Conservation (phyloP, 179 eudicot genomes). For the Amaranthus tricolor region DNA sequence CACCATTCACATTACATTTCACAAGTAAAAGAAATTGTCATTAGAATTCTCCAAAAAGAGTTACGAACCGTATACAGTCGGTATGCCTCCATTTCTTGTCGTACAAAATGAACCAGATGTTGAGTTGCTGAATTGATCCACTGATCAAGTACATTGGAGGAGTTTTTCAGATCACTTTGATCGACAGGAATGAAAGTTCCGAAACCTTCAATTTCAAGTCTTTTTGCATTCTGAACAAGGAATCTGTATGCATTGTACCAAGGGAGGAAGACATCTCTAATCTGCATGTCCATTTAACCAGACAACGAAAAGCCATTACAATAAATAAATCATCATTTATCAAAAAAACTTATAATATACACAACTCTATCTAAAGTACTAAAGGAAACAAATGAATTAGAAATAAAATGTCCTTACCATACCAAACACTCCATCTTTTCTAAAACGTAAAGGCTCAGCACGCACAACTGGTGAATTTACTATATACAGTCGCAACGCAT, state of each 20-base stretch:
- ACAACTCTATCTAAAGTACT: not conserved
- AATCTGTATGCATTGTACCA: conserved; percentile 99
- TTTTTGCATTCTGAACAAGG: conserved; percentile 93
- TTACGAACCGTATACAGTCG: conserved; percentile 77
- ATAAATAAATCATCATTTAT: conserved; percentile 1
- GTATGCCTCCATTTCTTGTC: conserved; percentile 95
- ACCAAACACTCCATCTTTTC: conserved; percentile 90
- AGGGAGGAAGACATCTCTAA: conserved; percentile 92
- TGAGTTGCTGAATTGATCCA: conserved; percentile 98
- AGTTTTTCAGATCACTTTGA: conserved; percentile 48
- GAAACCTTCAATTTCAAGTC: conserved; percentile 88
- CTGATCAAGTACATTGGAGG: conserved; percentile 98
- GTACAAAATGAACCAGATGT: conserved; percentile 88
- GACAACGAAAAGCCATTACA: not conserved
- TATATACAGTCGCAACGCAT: conserved; percentile 85
- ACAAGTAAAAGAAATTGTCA: not conserved
- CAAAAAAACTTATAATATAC: conserved; percentile 1
- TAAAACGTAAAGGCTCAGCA: conserved; percentile 93
- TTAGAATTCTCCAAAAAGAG: not conserved
- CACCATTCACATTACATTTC: not conserved
- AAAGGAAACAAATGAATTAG: not conserved
- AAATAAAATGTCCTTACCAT: conserved; percentile 48
- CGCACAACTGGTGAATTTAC: conserved; percentile 98
- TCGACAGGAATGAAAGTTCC: conserved; percentile 66
- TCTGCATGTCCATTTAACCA: conserved; percentile 40